phyloP scores from a whole-genome alignment of 164 flowering plant genomes.

The Tinospora cordifolia region DNA sequence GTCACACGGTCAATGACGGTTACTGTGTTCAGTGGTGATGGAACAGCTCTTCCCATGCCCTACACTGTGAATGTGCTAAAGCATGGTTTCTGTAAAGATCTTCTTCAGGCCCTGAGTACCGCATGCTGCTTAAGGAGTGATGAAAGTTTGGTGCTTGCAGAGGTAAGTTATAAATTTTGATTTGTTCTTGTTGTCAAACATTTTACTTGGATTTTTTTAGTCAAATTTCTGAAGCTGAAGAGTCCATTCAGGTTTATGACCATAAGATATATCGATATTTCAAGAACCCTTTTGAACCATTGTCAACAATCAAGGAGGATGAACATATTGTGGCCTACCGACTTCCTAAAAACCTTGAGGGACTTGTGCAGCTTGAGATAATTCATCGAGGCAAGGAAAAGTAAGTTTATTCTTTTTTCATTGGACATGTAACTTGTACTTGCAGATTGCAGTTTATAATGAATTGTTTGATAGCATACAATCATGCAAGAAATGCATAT shows the following conservation, averaged over 20 bases:
- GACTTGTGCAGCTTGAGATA: constrained; percentile 53
- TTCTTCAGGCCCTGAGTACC: constrained; percentile 44
- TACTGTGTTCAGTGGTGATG: constrained; percentile 74
- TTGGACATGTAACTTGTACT: background rate
- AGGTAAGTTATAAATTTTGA: constrained; percentile 34
- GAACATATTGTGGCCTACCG: constrained; percentile 79
- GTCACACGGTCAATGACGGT: constrained; percentile 64
- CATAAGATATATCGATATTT: constrained; percentile 52
- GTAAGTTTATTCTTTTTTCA: constrained; percentile 30
- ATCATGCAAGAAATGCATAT: background rate
- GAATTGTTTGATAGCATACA: background rate
- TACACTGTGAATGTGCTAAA: constrained; percentile 63
- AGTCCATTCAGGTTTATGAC: constrained; percentile 55
- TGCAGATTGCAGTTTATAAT: background rate
- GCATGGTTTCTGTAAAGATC: constrained; percentile 66
- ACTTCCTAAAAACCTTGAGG: constrained; percentile 36
- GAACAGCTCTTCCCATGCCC: constrained; percentile 82
- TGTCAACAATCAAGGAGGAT: constrained; percentile 63
- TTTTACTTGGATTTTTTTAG: constrained; percentile 6
- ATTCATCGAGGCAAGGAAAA: constrained; percentile 44
- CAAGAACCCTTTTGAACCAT: constrained; percentile 51
- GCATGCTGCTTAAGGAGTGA: constrained; percentile 70
- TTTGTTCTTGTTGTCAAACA: background rate
- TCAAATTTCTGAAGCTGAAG: constrained; percentile 14
- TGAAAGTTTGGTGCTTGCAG: constrained; percentile 76